Evolutionary conservation across 352 stramenopile genomes (phyloP).

Genomic region (Phytophthora boehmeriae): DNA sequence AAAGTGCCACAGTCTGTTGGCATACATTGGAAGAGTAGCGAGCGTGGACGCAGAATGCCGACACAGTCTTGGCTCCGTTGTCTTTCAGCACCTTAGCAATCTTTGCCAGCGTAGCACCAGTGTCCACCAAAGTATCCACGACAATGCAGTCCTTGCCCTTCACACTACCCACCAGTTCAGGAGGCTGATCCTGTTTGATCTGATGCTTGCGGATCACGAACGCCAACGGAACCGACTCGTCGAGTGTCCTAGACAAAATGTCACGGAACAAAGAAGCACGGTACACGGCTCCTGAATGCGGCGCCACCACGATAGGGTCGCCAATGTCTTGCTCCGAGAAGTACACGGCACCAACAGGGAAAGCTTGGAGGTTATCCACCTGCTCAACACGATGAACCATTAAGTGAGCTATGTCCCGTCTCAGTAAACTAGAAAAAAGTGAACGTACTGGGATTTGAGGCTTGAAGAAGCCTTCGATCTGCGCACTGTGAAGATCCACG

Average conservation of each 20-base stretch:
- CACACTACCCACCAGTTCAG: constrained; percentile 82
- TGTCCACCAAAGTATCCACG: constrained; percentile 89
- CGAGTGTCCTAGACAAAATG: constrained; percentile 77
- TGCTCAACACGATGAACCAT: constrained; percentile 14
- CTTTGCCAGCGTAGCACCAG: constrained; percentile 82
- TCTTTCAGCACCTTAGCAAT: constrained; percentile 84
- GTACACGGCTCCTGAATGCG: constrained; percentile 83
- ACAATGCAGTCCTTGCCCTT: constrained; percentile 87
- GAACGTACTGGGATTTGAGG: constrained; percentile 69
- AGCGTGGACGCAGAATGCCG: constrained; percentile 83
- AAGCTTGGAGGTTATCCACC: constrained; percentile 87
- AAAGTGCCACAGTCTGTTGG: constrained; percentile 2
- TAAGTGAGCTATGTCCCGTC: not conserved
- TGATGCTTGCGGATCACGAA: constrained; percentile 89
- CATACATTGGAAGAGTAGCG: constrained; percentile 83
- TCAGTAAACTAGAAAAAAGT: not conserved
- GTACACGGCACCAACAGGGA: constrained; percentile 86
- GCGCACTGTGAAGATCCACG: constrained; percentile 86
- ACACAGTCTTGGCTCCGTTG: constrained; percentile 76
- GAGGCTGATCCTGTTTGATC: constrained; percentile 65
- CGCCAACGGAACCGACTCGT: constrained; percentile 78
- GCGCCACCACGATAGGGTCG: constrained; percentile 80
- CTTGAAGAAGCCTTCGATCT: constrained; percentile 91
- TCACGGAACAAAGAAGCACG: constrained; percentile 82
- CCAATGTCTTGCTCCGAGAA: constrained; percentile 80